Evolutionary conservation across 108 stramenopile genomes (phyloP).

Genomic region (Aureococcus anophagefferens): DNA sequence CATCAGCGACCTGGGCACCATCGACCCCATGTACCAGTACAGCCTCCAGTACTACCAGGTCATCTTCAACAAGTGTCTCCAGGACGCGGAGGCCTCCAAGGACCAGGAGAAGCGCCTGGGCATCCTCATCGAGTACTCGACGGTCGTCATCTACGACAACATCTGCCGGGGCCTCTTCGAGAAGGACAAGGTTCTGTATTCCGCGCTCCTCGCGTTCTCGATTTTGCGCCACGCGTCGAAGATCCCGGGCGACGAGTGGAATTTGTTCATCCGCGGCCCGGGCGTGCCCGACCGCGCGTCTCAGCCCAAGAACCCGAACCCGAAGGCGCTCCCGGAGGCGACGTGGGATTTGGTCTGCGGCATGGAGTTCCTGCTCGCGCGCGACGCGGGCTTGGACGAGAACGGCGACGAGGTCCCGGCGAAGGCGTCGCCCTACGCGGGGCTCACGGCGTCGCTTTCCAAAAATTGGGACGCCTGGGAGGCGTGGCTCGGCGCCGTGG

Average conservation of each 20-base stretch:
- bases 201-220: slow-evolving; percentile 41
- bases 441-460: slow-evolving; percentile 18
- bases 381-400: neutral
- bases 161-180: slow-evolving; percentile 56
- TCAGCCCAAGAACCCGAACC: slow-evolving; percentile 26
- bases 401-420: slow-evolving; percentile 9
- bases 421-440: slow-evolving; percentile 25
- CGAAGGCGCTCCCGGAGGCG: slow-evolving; percentile 20
- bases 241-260: slow-evolving; percentile 34
- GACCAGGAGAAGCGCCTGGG: slow-evolving; percentile 28
- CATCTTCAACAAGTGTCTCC: slow-evolving; percentile 44
- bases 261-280: slow-evolving; percentile 34
- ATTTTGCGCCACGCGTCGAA: slow-evolving; percentile 32
- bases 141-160: slow-evolving; percentile 36
- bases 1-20: slow-evolving; percentile 37
- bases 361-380: slow-evolving; percentile 13
- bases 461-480: slow-evolving; percentile 26
- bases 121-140: slow-evolving; percentile 38
- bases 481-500: slow-evolving; percentile 25
- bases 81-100: slow-evolving; percentile 16
- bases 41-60: slow-evolving; percentile 44
- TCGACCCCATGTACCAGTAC: slow-evolving; percentile 23
- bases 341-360: slow-evolving; percentile 45
- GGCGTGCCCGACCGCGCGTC: slow-evolving; percentile 28
- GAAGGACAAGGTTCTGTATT: slow-evolving; percentile 38